phyloP scores from a whole-genome alignment of 345 rosid genomes.

The Eucalyptus erythrocorys region DNA sequence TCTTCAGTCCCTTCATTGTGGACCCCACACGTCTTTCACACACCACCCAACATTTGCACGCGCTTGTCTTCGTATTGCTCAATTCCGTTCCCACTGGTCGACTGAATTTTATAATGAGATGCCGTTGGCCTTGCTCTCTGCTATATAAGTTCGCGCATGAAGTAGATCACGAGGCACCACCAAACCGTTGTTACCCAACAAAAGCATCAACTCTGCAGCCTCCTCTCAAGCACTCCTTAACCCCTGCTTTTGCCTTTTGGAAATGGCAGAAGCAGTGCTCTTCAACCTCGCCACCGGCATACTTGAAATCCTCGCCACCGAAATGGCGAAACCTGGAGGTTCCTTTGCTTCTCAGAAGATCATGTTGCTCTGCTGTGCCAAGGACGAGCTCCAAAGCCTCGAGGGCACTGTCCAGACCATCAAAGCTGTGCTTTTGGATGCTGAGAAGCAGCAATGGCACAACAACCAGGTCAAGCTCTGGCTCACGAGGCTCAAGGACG shows the following conservation, averaged over 20 bases:
- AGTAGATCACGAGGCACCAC: not conserved
- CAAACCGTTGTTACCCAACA: accelerated
- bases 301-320: too few species aligned
- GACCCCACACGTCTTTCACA: not conserved
- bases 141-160: not conserved
- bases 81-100: too few species aligned
- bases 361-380: not conserved
- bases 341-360: too few species aligned
- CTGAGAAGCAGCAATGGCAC: not conserved
- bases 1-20: accelerated
- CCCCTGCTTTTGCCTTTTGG: not conserved
- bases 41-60: not conserved
- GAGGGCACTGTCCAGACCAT: accelerated
- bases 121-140: not conserved
- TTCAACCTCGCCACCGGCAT: not conserved
- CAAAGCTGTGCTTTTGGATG: not conserved
- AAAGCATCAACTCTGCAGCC: not conserved
- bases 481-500: accelerated
- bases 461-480: accelerated
- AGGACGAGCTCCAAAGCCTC: not conserved
- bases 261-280: not conserved
- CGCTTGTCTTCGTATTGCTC: too few species aligned
- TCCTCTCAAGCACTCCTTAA: not conserved
- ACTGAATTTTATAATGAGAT: too few species aligned
- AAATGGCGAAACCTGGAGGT: too few species aligned